Evolutionary conservation across 306 rosid species (phyloP).

Genomic region (Quillaja saponaria): DNA sequence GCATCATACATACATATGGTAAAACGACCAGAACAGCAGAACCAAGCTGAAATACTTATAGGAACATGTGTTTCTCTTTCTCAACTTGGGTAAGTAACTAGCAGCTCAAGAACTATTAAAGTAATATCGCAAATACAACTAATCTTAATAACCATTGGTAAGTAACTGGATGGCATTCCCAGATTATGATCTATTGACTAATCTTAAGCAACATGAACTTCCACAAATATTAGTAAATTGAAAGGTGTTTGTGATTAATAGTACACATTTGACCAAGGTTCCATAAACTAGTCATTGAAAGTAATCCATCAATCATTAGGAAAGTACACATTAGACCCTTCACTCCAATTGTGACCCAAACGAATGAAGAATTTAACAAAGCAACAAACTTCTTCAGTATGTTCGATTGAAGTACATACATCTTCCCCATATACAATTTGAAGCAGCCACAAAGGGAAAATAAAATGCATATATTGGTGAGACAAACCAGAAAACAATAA

Average conservation of each 20-base stretch:
- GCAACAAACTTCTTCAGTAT: too few species aligned
- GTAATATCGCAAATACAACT: constrained; percentile 1
- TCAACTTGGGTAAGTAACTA: constrained; percentile 6
- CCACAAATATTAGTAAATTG: constrained; percentile 13
- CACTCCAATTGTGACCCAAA: constrained; percentile 29
- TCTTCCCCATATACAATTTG: neutral
- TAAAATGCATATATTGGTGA: neutral
- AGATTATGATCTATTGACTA: constrained; percentile 11
- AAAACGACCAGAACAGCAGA: neutral
- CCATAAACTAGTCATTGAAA: constrained; percentile 25
- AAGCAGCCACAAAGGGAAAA: constrained; percentile 4
- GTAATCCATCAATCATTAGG: constrained; percentile 24
- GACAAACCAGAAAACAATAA: constrained; percentile 15
- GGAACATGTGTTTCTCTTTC: neutral
- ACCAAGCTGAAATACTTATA: constrained; percentile 2
- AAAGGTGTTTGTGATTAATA: neutral
- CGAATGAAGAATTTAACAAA: constrained; percentile 19
- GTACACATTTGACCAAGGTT: neutral
- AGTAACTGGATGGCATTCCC: constrained; percentile 3
- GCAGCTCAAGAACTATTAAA: neutral
- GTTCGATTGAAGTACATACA: too few species aligned
- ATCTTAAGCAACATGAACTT: constrained; percentile 5
- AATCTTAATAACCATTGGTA: constrained; percentile 7
- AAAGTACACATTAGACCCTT: constrained; percentile 17
- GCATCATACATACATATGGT: neutral